Evolutionary conservation across 768 basidiomycete genomes (phyloP), one percentile per base, ranked within the genome.

Genomic region (Mrakia hoshinonis): DNA sequence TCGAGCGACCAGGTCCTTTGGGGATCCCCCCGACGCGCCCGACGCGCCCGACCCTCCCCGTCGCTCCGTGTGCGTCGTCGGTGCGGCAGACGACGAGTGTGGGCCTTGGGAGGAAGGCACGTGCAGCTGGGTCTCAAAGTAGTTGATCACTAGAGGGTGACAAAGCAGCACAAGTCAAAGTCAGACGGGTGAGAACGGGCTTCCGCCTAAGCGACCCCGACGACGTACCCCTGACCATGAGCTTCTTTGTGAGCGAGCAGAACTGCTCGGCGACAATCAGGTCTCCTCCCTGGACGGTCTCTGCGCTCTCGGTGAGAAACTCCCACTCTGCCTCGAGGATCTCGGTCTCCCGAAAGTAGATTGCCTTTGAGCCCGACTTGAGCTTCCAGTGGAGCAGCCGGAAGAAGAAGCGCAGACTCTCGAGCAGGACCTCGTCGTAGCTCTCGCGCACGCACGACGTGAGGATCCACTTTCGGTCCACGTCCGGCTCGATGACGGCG

Each of bases 291-390:
- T 86, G 83, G 11, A 92, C 88, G 47, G 88, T 90, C 78, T 93
- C 83, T 70, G 92, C 92, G 65, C 95, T 92, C 78, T 91, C 90
- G 74, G 90, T 90, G 80, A 98, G 87, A 26, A 95, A 94, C 24
- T 90, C 88, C 90, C 93, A 95, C 76, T 98, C 93, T 7, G 89
- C 87, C 78, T 99, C 95, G 47, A 99, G 83, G n/a, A 98, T 87
- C 78, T 98, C 95, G 0, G 94, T 96, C 82, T 99, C 96, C 77
- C 94, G 92, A 83, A 98, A 94, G 80, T 95, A 90, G 61, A 94
- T 91, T 24, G 89, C 90, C 78, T 91, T 92, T 72, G 87, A 85
- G 24, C 89, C 91, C 74, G 90, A 89, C 82, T 95, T 95, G 65
- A 99, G 83, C 79, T 97, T 95, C 90, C 89, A 92, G 75, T 95